Evolutionary conservation across 1,284 basidiomycete genomes (phyloP).

Genomic region (Porogramme epimiltina): DNA sequence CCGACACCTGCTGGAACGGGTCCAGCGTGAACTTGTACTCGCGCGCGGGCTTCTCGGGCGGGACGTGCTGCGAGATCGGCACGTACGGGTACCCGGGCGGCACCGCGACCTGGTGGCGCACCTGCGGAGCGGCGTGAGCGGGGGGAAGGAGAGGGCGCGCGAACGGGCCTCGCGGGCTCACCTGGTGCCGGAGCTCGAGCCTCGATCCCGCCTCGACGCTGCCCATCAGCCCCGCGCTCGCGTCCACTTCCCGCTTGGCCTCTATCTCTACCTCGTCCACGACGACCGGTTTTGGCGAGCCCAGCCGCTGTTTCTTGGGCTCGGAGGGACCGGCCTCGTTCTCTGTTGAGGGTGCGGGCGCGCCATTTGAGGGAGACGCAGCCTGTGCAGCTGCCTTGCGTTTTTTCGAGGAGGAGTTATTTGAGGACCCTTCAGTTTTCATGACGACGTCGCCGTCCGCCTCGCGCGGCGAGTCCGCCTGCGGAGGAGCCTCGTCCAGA

Average conservation of each 20-base stretch:
- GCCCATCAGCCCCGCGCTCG: slow-evolving; percentile 80
- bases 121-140: slow-evolving; percentile 41
- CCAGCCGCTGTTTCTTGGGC: slow-evolving; percentile 52
- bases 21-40: slow-evolving; percentile 97
- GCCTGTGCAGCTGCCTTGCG: slow-evolving; percentile 27
- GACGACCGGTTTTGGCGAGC: slow-evolving; percentile 68
- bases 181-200: slow-evolving; percentile 80
- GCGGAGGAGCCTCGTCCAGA: slow-evolving; percentile 35
- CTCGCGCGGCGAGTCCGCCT: slow-evolving; percentile 18
- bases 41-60: slow-evolving; percentile 87
- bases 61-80: slow-evolving; percentile 91
- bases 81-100: slow-evolving; percentile 92
- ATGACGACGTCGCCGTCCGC: slow-evolving; percentile 20
- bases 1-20: slow-evolving; percentile 96
- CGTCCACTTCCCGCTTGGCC: slow-evolving; percentile 86
- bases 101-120: slow-evolving; percentile 93
- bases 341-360: slow-evolving; percentile 11
- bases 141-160: background rate
- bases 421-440: slow-evolving; percentile 16
- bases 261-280: slow-evolving; percentile 91
- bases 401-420: slow-evolving; percentile 26
- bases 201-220: slow-evolving; percentile 66
- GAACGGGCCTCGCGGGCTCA: slow-evolving; percentile 48
- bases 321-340: slow-evolving; percentile 29
- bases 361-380: slow-evolving; percentile 11